phyloP scores from a whole-genome alignment of 306 rosid genomes.

The Pueraria montana region DNA sequence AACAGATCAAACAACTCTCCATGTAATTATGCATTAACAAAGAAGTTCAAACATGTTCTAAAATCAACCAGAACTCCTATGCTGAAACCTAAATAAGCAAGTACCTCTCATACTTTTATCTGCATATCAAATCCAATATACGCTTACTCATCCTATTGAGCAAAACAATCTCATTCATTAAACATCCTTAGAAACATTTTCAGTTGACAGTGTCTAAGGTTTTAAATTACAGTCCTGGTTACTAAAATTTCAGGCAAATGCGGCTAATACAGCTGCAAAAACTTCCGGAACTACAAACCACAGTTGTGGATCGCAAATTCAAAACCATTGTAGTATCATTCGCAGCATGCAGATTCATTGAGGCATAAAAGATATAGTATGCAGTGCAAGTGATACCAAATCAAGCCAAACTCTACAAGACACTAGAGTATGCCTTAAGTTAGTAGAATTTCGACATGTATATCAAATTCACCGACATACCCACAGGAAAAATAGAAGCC shows the following conservation, averaged over 20 bases:
- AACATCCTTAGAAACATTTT: not conserved
- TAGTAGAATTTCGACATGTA: not conserved
- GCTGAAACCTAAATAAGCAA: constrained; percentile 5
- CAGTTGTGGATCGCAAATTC: not conserved
- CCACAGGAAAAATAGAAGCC: not conserved
- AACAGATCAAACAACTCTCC: not conserved
- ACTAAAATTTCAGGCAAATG: not conserved
- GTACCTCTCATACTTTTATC: not conserved
- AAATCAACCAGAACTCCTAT: not conserved
- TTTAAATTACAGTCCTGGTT: not conserved
- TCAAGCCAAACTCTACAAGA: not conserved
- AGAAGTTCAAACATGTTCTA: not conserved
- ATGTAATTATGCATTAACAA: not conserved
- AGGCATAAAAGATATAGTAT: not conserved
- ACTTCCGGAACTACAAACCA: not conserved
- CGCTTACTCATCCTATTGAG: not conserved
- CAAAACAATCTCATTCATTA: not conserved
- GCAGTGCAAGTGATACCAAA: not conserved
- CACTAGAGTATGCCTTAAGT: too few species aligned
- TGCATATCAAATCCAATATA: constrained; percentile 7
- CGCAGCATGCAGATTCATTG: not conserved
- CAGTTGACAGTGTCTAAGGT: not conserved
- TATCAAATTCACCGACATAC: not conserved
- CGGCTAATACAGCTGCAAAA: not conserved
- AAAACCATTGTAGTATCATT: not conserved